Evolutionary conservation across 192 early-diverging fungal species (phyloP), one percentile per base, ranked within the genome.

Genomic region (Dimargaris xerosporica): DNA sequence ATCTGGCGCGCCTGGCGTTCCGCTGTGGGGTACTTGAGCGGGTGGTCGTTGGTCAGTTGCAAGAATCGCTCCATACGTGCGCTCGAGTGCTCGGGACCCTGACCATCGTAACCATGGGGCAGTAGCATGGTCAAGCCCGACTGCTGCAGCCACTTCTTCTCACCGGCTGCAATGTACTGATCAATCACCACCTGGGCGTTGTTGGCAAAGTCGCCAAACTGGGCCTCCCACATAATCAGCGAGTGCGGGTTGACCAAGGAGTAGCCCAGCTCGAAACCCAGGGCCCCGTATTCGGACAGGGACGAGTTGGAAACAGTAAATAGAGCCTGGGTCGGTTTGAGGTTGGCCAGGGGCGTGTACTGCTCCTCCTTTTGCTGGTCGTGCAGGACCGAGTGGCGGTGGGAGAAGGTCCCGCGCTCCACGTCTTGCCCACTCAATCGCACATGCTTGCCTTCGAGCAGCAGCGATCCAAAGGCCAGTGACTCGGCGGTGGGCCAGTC

Each of bases 171-270:
- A 46, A 98, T 90, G 68, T 94, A 98, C 76, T 98, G 95, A 75
- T 98, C 95, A 73, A 98, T 90, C 62, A 98, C 96, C 75, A 84
- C 84, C 78, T 98, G 96, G 23, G 96, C 91, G 62, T 78, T 90
- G 82, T 98, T 98, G 72, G 88, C 88, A 72, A 98, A 95, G 74
- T 98, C 94, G 63, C 96, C 96, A 67, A 98, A 96, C 79, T 98
- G 93, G 16, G 92, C 96, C 75, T 98, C 96, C 93, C 93, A 98
- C 65, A 95, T 78, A 34, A 96, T 81, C 48, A 96, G 82, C 53
- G 93, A 80, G 75, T 95, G 89, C 48, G 96, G 93, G 78, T 88
- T 89, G 52, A 88, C 90, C 69, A 96, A 78, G 26, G 91, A 94
- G 77, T 96, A 96, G 45, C 96, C 96, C 12, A 94, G 84, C 79